Evolutionary conservation across 2,329 filamentous ascomycete species (phyloP).

Genomic region (Diaporthe batatas): DNA sequence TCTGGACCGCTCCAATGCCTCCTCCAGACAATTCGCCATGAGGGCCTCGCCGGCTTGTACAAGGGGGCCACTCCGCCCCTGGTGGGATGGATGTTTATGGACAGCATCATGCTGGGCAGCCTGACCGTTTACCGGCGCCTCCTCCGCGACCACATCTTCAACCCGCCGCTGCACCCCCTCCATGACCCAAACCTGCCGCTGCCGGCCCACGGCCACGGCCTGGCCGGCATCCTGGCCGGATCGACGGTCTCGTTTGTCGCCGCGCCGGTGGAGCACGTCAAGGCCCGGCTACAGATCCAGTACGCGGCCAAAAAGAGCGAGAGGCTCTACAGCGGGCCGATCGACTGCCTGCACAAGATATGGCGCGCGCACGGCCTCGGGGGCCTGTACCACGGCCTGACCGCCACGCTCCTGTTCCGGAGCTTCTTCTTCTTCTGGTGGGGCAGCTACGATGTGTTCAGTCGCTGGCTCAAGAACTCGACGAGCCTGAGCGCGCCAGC

Average conservation of each 20-base stretch:
- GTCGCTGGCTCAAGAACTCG: slow-evolving; percentile 72
- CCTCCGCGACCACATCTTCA: slow-evolving; percentile 84
- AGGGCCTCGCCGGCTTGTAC: slow-evolving; percentile 88
- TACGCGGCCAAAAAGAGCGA: slow-evolving; percentile 85
- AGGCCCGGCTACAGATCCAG: slow-evolving; percentile 93
- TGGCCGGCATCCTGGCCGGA: slow-evolving; percentile 89
- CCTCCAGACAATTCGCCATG: slow-evolving; percentile 84
- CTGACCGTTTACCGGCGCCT: slow-evolving; percentile 90
- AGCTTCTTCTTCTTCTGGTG: slow-evolving; percentile 99
- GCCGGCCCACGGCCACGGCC: slow-evolving; percentile 83
- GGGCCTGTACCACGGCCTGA: slow-evolving; percentile 88
- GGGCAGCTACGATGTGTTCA: slow-evolving; percentile 92
- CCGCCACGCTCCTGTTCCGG: slow-evolving; percentile 88
- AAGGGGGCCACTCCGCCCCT: slow-evolving; percentile 94
- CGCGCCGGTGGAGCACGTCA: slow-evolving; percentile 91
- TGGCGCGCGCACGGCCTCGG: slow-evolving; percentile 78
- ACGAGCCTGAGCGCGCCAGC: slow-evolving; percentile 81
- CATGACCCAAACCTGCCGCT: slow-evolving; percentile 62
- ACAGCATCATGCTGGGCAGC: slow-evolving; percentile 89
- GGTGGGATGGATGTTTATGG: slow-evolving; percentile 98
- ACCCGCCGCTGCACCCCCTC: slow-evolving; percentile 57
- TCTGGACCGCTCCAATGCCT: slow-evolving; percentile 88
- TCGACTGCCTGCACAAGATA: slow-evolving; percentile 84
- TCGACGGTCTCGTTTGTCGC: slow-evolving; percentile 93
- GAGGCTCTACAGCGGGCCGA: slow-evolving; percentile 85